These are phyloP conservation scores for Ilex asprella DNA, from an alignment of 257 asterid species.

Conservation along the genomic window DNA sequence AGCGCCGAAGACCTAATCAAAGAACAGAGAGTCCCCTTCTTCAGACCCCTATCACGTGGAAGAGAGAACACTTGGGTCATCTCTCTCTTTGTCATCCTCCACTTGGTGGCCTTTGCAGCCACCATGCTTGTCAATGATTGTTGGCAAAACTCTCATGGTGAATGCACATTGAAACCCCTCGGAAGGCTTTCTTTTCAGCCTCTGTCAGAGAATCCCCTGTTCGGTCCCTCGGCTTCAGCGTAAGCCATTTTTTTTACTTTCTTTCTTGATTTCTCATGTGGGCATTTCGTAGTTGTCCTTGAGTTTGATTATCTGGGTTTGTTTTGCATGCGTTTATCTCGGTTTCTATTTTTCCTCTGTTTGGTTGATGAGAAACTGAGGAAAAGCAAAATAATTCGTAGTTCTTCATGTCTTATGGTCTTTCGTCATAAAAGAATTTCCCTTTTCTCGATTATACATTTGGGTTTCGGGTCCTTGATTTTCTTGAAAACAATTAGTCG, in stretches of 20 bases:
- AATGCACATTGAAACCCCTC: conserved; percentile 49
- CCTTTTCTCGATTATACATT: no score
- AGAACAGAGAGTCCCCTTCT: conserved; percentile 53
- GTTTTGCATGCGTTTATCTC: neutral
- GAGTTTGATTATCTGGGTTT: conserved; percentile 5
- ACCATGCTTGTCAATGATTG: conserved; percentile 76
- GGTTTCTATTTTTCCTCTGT: no score
- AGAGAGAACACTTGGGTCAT: conserved; percentile 70
- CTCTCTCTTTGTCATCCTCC: conserved; percentile 67
- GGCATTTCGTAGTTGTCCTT: neutral
- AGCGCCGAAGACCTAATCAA: conserved; percentile 36
- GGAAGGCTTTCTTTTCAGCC: conserved; percentile 83
- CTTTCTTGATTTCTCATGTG: neutral
- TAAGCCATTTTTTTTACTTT: conserved; percentile 21
- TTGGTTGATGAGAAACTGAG: no score
- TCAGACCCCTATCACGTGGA: conserved; percentile 55
- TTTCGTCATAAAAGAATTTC: no score
- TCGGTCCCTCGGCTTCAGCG: conserved; percentile 95
- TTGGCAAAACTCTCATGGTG: conserved; percentile 55
- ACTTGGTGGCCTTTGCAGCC: conserved; percentile 47
- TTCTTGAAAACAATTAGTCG: no score
- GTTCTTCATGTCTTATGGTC: no score
- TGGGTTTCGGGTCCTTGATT: no score
- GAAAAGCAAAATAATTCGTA: no score
- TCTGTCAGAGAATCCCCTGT: conserved; percentile 69